A percentile compares a stretch with the other conserved stretches of the same genome.
Evolutionary conservation across 106 monocot species (phyloP).

Genomic region (Apostasia ramifera): DNA sequence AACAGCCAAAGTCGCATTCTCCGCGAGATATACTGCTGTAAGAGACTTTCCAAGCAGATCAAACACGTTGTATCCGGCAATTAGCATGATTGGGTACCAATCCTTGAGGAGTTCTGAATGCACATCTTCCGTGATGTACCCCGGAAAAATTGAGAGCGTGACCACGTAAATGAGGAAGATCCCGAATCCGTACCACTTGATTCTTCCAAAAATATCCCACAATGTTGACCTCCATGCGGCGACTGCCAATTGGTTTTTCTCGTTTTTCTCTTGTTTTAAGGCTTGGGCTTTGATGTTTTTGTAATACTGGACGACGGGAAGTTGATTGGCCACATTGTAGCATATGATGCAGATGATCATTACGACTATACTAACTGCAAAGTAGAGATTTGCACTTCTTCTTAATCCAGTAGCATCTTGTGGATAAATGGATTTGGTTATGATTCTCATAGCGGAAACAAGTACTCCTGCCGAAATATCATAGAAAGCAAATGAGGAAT

Average conservation of each 20-base stretch:
- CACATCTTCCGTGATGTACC: conserved; percentile 55
- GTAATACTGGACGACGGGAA: conserved; percentile 42
- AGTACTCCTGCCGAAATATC: conserved; percentile 31
- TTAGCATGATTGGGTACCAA: conserved; percentile 53
- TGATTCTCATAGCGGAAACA: conserved; percentile 36
- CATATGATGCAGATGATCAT: conserved; percentile 43
- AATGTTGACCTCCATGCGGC: conserved; percentile 34
- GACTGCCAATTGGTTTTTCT: conserved; percentile 12
- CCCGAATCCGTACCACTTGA: conserved; percentile 46
- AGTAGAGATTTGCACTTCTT: conserved; percentile 52
- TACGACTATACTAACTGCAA: conserved; percentile 28
- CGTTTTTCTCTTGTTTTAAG: conserved; percentile 19
- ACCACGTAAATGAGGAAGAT: conserved; percentile 35
- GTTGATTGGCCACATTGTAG: conserved; percentile 36
- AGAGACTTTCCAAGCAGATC: conserved; percentile 45
- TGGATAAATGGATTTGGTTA: conserved; percentile 39
- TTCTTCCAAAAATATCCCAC: conserved; percentile 26
- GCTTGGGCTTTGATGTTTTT: conserved; percentile 32
- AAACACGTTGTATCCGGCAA: conserved; percentile 45
- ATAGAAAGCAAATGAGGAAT: too few relatives aligned
- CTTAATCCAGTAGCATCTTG: conserved; percentile 38
- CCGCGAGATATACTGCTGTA: conserved; percentile 28
- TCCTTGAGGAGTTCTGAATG: conserved; percentile 44
- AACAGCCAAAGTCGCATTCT: conserved; percentile 29
- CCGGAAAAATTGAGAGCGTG: conserved; percentile 53